These are phyloP conservation scores for Penicillium samsonianum DNA, from an alignment of 495 filamentous ascomycete species.

Conservation along the genomic window DNA sequence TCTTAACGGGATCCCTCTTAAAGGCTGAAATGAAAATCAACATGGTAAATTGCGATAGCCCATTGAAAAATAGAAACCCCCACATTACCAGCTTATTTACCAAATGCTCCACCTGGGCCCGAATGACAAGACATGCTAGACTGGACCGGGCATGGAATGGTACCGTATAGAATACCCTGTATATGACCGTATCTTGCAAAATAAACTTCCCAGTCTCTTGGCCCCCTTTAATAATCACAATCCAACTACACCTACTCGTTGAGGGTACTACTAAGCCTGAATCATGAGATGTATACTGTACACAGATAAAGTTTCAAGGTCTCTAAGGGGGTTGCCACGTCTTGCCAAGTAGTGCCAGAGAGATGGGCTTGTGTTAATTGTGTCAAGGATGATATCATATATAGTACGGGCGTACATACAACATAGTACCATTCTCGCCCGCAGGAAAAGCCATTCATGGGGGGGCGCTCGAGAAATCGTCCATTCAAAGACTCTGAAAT, in stretches of 20 bases:
- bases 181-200: neutral
- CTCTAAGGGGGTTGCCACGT: neutral
- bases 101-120: slow-evolving; percentile 6
- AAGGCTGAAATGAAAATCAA: neutral
- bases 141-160: slow-evolving; percentile 10
- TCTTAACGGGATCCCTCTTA: neutral
- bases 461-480: slow-evolving; percentile 11
- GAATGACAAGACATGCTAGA: slow-evolving; percentile 11
- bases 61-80: slow-evolving; percentile 10
- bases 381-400: slow-evolving; percentile 19
- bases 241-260: no score
- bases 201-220: neutral
- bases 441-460: slow-evolving; percentile 1
- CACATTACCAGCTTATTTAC: slow-evolving; percentile 12
- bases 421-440: neutral
- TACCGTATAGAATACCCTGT: neutral
- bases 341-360: neutral
- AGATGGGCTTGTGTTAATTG: neutral
- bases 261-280: no score
- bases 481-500: slow-evolving; percentile 9
- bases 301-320: neutral
- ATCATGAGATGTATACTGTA: neutral
- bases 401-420: no score
- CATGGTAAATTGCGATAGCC: slow-evolving; percentile 27
- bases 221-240: neutral